Conservation (phyloP, 225 moss, liverwort and hornwort species). For the Pseudisothecium myosuroides region DNA sequence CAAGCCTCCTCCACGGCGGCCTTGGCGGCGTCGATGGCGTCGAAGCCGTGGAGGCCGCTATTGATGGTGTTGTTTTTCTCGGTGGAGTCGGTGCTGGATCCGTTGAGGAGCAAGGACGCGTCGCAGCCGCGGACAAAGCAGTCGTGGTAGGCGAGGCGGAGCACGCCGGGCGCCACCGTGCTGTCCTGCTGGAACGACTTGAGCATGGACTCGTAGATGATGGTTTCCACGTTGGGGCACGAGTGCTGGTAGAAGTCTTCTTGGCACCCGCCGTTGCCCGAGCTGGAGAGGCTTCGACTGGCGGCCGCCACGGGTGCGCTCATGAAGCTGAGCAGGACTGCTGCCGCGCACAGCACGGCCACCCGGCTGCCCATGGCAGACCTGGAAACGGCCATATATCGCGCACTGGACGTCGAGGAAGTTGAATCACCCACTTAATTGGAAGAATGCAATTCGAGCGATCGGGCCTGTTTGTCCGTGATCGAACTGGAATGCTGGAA, state of each 20-base stretch:
- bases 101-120: constrained; percentile 16
- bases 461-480: neutral
- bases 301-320: neutral
- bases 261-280: neutral
- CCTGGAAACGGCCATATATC: neutral
- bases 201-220: too few species aligned
- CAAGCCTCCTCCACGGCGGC: constrained; percentile 52
- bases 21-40: constrained; percentile 35
- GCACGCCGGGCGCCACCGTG: too few species aligned
- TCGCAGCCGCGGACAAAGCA: too few species aligned
- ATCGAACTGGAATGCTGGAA: too few species aligned
- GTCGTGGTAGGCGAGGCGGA: too few species aligned
- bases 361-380: neutral
- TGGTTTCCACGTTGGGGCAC: neutral
- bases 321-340: neutral
- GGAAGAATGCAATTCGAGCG: too few species aligned
- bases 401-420: neutral
- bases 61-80: constrained; percentile 22
- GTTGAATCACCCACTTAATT: too few species aligned
- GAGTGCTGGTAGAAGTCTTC: neutral
- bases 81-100: neutral
- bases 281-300: neutral
- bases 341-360: neutral
- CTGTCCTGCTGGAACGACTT: too few species aligned
- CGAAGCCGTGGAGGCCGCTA: constrained; percentile 4